Base-by-base conservation (phyloP, 2,329 filamentous ascomycete genomes). In the Arthroderma uncinatum region DNA sequence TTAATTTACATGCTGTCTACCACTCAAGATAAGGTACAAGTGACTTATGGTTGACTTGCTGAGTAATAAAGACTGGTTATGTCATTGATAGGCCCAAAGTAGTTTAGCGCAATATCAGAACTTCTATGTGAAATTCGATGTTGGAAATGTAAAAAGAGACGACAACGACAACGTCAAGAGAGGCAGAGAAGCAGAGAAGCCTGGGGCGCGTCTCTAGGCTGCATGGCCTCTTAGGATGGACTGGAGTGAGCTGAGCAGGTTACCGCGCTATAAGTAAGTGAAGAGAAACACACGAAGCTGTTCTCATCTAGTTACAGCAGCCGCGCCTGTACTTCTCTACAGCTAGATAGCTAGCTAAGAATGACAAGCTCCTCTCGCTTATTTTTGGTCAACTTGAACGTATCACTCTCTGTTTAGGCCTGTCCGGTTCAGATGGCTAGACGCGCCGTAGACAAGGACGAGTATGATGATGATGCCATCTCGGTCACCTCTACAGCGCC, bases 401-500 rank as follows among this genome's bases (percentile, higher is more conserved):
- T 21, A 16, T 19, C 39, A n/a, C n/a, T n/a, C n/a, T n/a, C n/a
- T n/a, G n/a, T n/a, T n/a, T n/a, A n/a, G n/a, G n/a, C n/a, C 33
- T 34, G 12, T 34, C 33, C 6, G 12, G 6, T 12, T 12, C 21
- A 6, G 14, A 48, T 48, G 44, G 21, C 44, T 48, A 16, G n/a
- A 25, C 10, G 8, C 7, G 21, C 21, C 25, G 5, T 48, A 48
- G 23, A 48, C 28, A 48, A 12, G 44, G 63, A 62, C 25, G 37
- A 55, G 3, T 67, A 69, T 50, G 76, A 79, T 33, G 76, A 81
- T 53, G 75, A 81, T 60, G 66, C 70, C 23, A 77, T 84, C 39
- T 85, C 82, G 1, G 58, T 82, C 42, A 79, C 76, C 0, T 85
- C 82, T 0, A 83, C 79, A 0, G 63, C 58, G 1, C 52, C 42